phyloP scores from a whole-genome alignment of 2,329 filamentous ascomycete genomes.

The Claviceps citrina region DNA sequence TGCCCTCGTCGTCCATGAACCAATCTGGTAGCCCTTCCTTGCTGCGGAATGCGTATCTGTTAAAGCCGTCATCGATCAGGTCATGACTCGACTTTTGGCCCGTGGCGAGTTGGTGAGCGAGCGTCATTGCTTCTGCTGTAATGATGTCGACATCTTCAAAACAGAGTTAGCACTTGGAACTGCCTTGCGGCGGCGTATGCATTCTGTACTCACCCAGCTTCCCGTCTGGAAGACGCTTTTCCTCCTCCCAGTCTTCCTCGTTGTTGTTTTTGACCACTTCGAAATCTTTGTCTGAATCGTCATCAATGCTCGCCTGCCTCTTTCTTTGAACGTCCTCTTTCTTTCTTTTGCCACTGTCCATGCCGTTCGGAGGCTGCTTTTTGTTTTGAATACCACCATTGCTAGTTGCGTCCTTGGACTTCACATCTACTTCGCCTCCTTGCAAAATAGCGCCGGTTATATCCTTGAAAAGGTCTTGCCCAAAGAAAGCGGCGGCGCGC shows the following conservation, averaged over 20 bases:
- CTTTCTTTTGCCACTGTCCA: neutral
- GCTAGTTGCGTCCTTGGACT: conserved; percentile 20
- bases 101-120: conserved; percentile 80
- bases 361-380: neutral
- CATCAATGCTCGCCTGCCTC: conserved; percentile 10
- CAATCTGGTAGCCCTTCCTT: conserved; percentile 86
- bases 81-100: conserved; percentile 69
- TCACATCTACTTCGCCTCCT: conserved; percentile 34
- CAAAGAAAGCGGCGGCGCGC: conserved; percentile 77
- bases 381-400: neutral
- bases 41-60: conserved; percentile 82
- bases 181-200: neutral
- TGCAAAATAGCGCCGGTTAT: conserved; percentile 31
- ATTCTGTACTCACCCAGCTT: conserved; percentile 33
- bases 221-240: conserved; percentile 47
- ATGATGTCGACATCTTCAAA: conserved; percentile 81
- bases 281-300: conserved; percentile 35
- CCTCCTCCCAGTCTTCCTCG: conserved; percentile 50
- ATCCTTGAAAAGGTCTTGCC: conserved; percentile 84
- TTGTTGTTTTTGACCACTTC: conserved; percentile 43
- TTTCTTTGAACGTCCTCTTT: conserved; percentile 12
- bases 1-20: conserved; percentile 86
- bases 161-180: conserved; percentile 9
- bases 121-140: conserved; percentile 97
- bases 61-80: conserved; percentile 81